Percentiles rank a stretch among this genome's conserved stretches.
Evolutionary conservation across 352 stramenopile species (phyloP).

Genomic region (Pythium plurisporium): DNA sequence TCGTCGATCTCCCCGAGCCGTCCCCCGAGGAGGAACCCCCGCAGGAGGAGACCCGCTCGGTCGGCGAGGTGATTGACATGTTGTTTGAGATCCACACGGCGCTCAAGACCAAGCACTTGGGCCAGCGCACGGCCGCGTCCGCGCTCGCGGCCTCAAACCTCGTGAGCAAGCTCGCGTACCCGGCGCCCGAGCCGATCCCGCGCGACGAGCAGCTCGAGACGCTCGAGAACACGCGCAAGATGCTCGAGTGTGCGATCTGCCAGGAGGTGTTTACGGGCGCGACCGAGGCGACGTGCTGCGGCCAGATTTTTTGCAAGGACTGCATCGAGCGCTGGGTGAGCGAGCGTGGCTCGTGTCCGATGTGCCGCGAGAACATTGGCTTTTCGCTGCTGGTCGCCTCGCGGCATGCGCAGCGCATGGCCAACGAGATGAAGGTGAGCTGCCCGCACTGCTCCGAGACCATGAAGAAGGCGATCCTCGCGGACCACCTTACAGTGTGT

Average conservation of each 20-base stretch:
- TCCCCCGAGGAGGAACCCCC: neutral
- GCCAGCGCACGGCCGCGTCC: constrained; percentile 68
- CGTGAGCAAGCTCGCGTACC: constrained; percentile 63
- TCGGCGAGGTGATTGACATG: constrained; percentile 76
- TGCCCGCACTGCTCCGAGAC: constrained; percentile 57
- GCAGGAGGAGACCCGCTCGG: constrained; percentile 11
- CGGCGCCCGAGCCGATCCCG: constrained; percentile 42
- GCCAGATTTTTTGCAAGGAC: constrained; percentile 82
- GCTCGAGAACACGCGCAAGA: constrained; percentile 78
- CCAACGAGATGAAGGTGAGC: constrained; percentile 79
- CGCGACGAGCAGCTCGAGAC: constrained; percentile 75
- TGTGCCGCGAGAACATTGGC: constrained; percentile 72
- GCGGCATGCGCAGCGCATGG: constrained; percentile 75
- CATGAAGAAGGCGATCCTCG: constrained; percentile 74
- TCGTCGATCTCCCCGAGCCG: neutral
- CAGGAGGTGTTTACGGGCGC: constrained; percentile 75
- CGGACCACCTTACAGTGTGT: constrained; percentile 58
- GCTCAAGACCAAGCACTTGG: constrained; percentile 72
- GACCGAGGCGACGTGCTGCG: constrained; percentile 76
- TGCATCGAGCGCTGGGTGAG: constrained; percentile 84
- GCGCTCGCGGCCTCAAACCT: constrained; percentile 72
- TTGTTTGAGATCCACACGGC: constrained; percentile 84
- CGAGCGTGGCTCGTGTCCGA: constrained; percentile 72
- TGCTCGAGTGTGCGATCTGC: constrained; percentile 85
- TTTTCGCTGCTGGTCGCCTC: constrained; percentile 62